Evolutionary conservation across 192 early-diverging fungal species (phyloP).

Genomic region (Coemansia sp.): DNA sequence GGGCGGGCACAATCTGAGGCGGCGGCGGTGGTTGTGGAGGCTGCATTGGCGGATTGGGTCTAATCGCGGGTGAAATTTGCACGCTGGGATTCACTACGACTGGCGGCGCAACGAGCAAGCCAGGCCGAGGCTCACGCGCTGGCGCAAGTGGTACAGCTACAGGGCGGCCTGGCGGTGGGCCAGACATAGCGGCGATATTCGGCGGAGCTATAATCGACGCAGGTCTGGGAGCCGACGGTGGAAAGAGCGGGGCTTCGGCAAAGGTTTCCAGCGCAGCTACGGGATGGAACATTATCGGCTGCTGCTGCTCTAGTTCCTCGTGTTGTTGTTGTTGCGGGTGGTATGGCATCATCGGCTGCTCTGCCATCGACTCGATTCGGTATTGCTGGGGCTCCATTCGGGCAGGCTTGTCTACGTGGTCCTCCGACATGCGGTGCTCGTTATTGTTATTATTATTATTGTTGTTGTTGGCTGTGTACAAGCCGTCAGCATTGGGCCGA

Average conservation of each 20-base stretch:
- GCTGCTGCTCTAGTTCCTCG: conserved; percentile 5
- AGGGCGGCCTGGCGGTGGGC: conserved; percentile 7
- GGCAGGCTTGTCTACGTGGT: not conserved
- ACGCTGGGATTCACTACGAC: not conserved
- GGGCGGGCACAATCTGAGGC: not conserved
- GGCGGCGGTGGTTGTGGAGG: not conserved
- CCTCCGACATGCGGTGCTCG: not conserved
- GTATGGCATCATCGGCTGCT: not conserved
- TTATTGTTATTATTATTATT: not conserved
- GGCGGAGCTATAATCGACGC: not conserved
- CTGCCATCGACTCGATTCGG: not conserved
- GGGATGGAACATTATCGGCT: not conserved
- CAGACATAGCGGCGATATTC: not conserved
- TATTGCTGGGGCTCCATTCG: not conserved
- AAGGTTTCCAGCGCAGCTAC: not conserved
- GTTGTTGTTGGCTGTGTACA: conserved; percentile 15
- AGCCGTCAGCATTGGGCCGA: conserved; percentile 19
- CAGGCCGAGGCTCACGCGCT: conserved; percentile 8
- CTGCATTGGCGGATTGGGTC: not conserved
- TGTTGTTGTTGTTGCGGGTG: conserved; percentile 8
- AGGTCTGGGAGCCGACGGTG: not conserved
- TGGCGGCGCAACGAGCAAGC: not conserved
- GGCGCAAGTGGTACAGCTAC: conserved; percentile 22
- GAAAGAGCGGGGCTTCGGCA: not conserved
- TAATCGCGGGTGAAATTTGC: not conserved